These are phyloP conservation scores for Populus tremula DNA, from an alignment of 345 rosid species.

Conservation along the genomic window DNA sequence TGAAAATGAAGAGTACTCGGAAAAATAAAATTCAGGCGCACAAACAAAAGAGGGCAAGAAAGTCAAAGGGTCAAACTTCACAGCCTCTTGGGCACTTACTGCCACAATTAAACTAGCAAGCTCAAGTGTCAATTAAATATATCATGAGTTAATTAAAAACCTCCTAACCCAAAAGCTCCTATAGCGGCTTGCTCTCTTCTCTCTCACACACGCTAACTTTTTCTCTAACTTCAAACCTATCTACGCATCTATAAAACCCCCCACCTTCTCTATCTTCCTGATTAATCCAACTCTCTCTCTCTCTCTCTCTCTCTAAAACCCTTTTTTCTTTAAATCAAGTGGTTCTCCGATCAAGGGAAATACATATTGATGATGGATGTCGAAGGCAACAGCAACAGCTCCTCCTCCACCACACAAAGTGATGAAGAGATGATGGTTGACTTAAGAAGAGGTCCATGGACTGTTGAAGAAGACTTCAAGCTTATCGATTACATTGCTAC, in stretches of 20 bases:
- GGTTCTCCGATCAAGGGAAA: conserved; percentile 28
- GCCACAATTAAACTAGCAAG: conserved; percentile 25
- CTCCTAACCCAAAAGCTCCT: conserved; percentile 12
- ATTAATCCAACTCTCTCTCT: conserved; percentile 39
- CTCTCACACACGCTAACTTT: conserved; percentile 25
- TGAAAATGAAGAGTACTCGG: background rate
- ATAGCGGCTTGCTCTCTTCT: conserved; percentile 37
- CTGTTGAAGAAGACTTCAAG: conserved; percentile 69
- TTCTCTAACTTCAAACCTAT: conserved; percentile 27
- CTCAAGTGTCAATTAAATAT: conserved; percentile 27
- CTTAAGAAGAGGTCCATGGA: conserved; percentile 92
- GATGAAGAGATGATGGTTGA: conserved; percentile 41
- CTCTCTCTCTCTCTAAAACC: conserved; percentile 30
- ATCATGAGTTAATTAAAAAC: conserved; percentile 17
- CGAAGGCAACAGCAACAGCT: conserved; percentile 24
- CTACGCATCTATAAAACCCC: conserved; percentile 31
- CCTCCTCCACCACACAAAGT: conserved; percentile 28
- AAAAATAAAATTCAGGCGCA: background rate
- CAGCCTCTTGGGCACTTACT: conserved; percentile 12
- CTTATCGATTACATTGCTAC: conserved; percentile 59
- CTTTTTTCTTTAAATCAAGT: conserved; percentile 23
- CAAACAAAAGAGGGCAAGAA: conserved; percentile 9
- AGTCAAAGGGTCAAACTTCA: conserved; percentile 49
- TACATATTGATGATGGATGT: conserved; percentile 38
- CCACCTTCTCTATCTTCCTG: conserved; percentile 42